Base-by-base conservation (phyloP, 805 yeast species). In the Yarrowia sp. region DNA sequence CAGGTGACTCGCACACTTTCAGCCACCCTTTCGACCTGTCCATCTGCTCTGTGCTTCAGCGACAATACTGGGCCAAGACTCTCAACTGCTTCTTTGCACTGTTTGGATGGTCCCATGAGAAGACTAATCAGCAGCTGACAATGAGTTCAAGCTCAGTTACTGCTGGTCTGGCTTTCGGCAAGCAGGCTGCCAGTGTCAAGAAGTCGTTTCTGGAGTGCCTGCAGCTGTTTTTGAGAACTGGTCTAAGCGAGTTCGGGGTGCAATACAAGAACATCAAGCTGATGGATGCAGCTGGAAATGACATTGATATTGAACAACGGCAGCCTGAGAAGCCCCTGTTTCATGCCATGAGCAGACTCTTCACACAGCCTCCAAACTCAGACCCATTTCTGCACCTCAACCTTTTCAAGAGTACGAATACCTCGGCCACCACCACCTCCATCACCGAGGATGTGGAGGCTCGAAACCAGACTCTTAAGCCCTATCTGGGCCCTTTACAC, bases 21-120 rank as follows among this genome's bases (percentile, higher is more conserved):
- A 26, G 79, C 81, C 41, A 79, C 86, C 3, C 72, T 92, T 63
- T 73, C 91, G n/a, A 78, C 81, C 49, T 76, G 80, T 64, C 83
- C 86, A 26, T 79, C 83, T 2, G 82, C 79, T 46, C 79, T 87
- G 8, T 74, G 90, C 12, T 83, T 85, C 7, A 32, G 17, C 80
- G 87, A 62, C 79, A 85, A 21, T 81, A 85, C 59, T 92, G 91
- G 84, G 80, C 83, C 56, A 89, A 89, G 72, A 79, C 92, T 7
- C 74, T 95, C 65, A 81, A 82, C 65, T 83, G 88, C 49, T 85
- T 84, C 68, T 84, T 89, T 75, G 83, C 87, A 22, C 79, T 92
- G 19, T 74, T 93, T 70, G 87, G 90, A 33, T 92, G 97, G 97
- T 81, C 85, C 0, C 73, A 83, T 70, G 65, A 70, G 69, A 67